Percentiles rank a stretch among this genome's conserved stretches.
phyloP scores from a whole-genome alignment of 1,139 yeast genomes.

The Eremothecium gossypii region DNA sequence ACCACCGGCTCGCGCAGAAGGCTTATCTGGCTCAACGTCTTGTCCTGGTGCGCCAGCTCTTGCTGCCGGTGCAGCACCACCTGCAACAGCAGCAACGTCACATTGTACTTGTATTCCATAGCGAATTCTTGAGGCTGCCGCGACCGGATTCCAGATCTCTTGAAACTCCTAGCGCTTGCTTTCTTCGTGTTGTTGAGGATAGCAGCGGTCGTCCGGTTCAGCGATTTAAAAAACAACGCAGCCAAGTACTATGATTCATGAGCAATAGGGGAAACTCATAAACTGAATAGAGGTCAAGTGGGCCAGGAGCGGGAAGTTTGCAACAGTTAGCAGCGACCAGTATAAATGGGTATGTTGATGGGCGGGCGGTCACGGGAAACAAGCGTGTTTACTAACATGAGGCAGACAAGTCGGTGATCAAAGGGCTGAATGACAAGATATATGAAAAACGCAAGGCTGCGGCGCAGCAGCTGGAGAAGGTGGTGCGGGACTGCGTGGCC shows the following conservation, averaged over 20 bases:
- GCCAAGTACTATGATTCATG: too few relatives aligned
- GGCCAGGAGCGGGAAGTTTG: too few relatives aligned
- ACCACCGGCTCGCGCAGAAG: slow-evolving; percentile 22
- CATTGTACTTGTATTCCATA: slow-evolving; percentile 12
- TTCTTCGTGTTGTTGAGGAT: too few relatives aligned
- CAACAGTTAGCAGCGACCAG: too few relatives aligned
- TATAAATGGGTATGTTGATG: neutral
- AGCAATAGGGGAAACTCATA: too few relatives aligned
- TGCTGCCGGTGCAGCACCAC: slow-evolving; percentile 24
- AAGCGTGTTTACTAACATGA: slow-evolving; percentile 1
- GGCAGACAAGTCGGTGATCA: slow-evolving; percentile 60
- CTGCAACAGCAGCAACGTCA: slow-evolving; percentile 23
- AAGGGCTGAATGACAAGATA: slow-evolving; percentile 81
- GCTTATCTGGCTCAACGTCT: slow-evolving; percentile 12
- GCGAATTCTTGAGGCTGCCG: neutral
- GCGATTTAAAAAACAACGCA: too few relatives aligned
- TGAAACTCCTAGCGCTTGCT: too few relatives aligned
- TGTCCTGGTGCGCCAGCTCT: slow-evolving; percentile 15
- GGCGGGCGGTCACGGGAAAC: neutral
- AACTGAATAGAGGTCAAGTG: too few relatives aligned
- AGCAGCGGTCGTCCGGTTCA: too few relatives aligned
- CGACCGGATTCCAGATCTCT: too few relatives aligned
- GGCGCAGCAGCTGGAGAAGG: slow-evolving; percentile 79
- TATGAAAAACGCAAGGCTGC: slow-evolving; percentile 94
- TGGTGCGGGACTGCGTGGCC: slow-evolving; percentile 62